Evolutionary conservation across 192 early-diverging fungal species (phyloP).

Genomic region (Entophlyctis helioformis): DNA sequence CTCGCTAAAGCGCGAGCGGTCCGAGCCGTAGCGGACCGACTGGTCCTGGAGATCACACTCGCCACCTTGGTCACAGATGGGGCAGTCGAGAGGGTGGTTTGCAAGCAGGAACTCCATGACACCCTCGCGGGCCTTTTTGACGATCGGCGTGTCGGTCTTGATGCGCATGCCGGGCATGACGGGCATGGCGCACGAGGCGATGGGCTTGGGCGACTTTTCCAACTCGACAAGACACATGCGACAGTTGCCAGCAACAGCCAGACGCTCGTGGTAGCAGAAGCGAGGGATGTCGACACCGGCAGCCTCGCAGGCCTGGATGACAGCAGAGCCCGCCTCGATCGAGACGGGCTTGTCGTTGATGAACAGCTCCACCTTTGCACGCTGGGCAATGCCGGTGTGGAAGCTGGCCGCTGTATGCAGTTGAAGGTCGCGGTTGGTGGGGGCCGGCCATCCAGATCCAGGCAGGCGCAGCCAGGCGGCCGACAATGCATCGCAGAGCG

Average conservation of each 20-base stretch:
- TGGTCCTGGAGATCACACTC: conserved; percentile 99
- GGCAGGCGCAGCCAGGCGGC: too few relatives aligned
- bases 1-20: conserved; percentile 83
- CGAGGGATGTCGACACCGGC: conserved; percentile 82
- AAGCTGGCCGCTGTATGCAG: too few relatives aligned
- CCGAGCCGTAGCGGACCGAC: conserved; percentile 86
- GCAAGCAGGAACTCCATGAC: conserved; percentile 78
- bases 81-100: conserved; percentile 97
- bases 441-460: too few relatives aligned
- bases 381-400: too few relatives aligned
- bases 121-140: conserved; percentile 85
- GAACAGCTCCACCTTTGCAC: conserved; percentile 37
- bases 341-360: conserved; percentile 82
- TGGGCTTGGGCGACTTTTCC: conserved; percentile 89
- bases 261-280: conserved; percentile 79
- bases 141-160: conserved; percentile 85
- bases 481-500: too few relatives aligned
- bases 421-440: too few relatives aligned
- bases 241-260: conserved; percentile 97
- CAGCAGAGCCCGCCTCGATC: conserved; percentile 82
- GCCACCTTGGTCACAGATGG: conserved; percentile 98
- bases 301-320: conserved; percentile 97
- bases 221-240: conserved; percentile 99
- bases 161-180: conserved; percentile 96
- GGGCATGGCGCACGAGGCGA: conserved; percentile 95